These are phyloP conservation scores for Marsdenia floribunda DNA, from an alignment of 257 asterid species.

Conservation along the genomic window DNA sequence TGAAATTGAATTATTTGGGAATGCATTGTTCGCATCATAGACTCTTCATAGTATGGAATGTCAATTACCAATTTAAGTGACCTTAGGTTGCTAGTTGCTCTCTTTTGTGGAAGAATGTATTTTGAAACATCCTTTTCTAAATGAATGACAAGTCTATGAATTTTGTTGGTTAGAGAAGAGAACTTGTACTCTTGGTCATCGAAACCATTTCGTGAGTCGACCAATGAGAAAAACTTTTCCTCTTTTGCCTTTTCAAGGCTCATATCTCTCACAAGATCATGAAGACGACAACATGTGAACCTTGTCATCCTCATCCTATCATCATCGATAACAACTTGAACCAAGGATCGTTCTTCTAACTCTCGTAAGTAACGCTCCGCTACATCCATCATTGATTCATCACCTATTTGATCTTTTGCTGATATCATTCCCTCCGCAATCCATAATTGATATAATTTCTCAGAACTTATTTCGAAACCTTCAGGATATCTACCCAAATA, in stretches of 20 bases:
- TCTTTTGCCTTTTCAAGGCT: conserved; percentile 6
- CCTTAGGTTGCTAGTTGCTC: background rate
- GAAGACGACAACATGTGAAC: background rate
- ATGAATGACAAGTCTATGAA: background rate
- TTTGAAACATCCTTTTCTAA: background rate
- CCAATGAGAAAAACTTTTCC: background rate
- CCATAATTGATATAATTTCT: too few relatives aligned
- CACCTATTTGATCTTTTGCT: too few relatives aligned
- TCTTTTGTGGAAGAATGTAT: background rate
- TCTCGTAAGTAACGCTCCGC: too few relatives aligned
- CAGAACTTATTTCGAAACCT: too few relatives aligned
- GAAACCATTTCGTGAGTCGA: background rate
- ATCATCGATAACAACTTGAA: background rate
- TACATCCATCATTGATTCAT: too few relatives aligned
- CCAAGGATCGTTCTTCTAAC: background rate
- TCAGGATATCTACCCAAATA: too few relatives aligned
- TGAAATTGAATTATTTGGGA: background rate
- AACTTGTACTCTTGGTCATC: background rate
- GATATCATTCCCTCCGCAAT: too few relatives aligned
- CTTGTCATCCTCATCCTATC: background rate
- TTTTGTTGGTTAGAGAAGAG: background rate
- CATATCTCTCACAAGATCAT: conserved; percentile 14
- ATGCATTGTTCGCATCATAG: background rate
- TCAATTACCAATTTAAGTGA: background rate
- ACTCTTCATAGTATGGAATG: background rate